Evolutionary conservation across 495 filamentous ascomycete species (phyloP), one percentile per base, ranked within the genome.

Genomic region (Penicillium paradoxum): DNA sequence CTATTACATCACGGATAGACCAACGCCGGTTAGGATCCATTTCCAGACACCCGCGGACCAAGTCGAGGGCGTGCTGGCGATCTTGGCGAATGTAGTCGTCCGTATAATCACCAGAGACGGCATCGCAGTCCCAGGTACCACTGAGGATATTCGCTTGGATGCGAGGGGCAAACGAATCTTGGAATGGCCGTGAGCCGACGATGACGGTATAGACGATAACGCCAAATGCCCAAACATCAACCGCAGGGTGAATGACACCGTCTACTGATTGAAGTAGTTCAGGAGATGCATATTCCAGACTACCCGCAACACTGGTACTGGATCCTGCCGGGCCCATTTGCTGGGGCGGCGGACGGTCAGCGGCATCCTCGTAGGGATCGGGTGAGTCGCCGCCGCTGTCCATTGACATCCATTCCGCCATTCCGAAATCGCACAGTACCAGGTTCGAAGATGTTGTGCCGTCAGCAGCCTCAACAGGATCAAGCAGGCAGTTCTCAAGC

Each of bases 181-280:
- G 74, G 65, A 90, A 90, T 0, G 86, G 86, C 4, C 88, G 75
- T 9, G 76, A 78, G n/a, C 84, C 86, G 2, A 83, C 81, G 13
- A 86, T 63, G 4, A 88, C 65, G 6, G 81, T 74, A 52, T 80
- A 89, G 2, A 85, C 69, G 14, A 85, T 78, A 7, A 89, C 83
- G 9, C 86, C 86, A 56, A 81, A 87, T 0, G 86, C 84, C 86
- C 87, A 90, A 8, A 90, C 75, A 60, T 90, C 86, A 11, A 82
- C 82, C 0, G 78, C 80, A 2, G 78, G 70, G 56, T 75, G 61
- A 54, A 82, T 70, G 54, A 85, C 56, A 65, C 79, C 61, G 24
- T 58, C 64, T 6, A 66, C 65, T 9, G 74, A 77, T 27, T 69
- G 66, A 30, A 87, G 72, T 9, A 86, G 61, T 54, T 85, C 82